Base-by-base conservation (phyloP, 2,329 filamentous ascomycete species). In the Kalmusia sp. region DNA sequence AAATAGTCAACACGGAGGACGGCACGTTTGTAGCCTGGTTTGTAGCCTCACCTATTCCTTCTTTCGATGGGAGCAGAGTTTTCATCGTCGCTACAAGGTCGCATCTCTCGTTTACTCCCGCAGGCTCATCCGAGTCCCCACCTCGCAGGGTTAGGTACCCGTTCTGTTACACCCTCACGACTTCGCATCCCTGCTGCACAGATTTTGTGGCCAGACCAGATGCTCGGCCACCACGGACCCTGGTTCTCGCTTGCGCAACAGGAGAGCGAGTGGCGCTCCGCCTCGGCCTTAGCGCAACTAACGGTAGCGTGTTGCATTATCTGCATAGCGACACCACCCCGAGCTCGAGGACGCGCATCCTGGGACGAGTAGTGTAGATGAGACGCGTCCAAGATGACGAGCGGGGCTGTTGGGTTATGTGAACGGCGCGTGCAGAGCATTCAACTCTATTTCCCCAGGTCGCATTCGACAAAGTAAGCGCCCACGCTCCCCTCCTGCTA, bases 261-360 rank as follows among this genome's bases (percentile, higher is more conserved):
- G 31, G 4, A 22, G 28, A 38, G 41, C 25, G 53, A 51, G 50
- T 61, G 55, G 58, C 58, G 58, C 55, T 58, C 58, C 53, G 44
- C n/a, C 7, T 54, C 55, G 55, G 55, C 46, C 45, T 55, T 57
- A 52, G 51, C 49, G 44, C 28, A n/a, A 24, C 49, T 51, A 40
- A 38, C 30, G n/a, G 7, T 46, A 52, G 50, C 22, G 27, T 12
- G 24, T 50, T 38, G 55, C 49, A 25, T 49, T 52, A 49, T 55
- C 52, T 51, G 34, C 52, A 51, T 30, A 27, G 22, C 30, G 24
- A 40, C 52, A 40, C 43, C 28, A 35, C 43, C 22, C 33, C 15
- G 31, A 9, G 21, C 22, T 15, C 25, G 38, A 9, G 17, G 27
- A 54, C 31, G 47, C 33, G 35, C 14, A 40, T 37, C 35, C 19